phyloP scores from a whole-genome alignment of 768 basidiomycete species.

The Leccinellum luteum region DNA sequence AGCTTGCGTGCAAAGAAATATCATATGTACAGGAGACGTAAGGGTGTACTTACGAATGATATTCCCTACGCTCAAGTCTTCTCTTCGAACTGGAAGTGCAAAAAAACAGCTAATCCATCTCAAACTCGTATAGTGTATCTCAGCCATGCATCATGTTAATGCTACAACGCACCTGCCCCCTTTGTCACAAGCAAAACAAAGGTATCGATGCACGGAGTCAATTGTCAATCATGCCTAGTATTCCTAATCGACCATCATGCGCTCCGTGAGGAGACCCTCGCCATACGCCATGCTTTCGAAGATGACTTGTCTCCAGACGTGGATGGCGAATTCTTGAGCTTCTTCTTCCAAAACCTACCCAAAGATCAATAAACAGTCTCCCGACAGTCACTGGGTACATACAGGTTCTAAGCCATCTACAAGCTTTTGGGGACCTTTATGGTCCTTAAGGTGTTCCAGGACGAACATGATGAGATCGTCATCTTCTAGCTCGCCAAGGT shows the following conservation, averaged over 20 bases:
- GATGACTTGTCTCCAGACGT: slow-evolving; percentile 88
- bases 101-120: slow-evolving; percentile 19
- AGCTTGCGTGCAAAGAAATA: slow-evolving; percentile 26
- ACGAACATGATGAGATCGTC: slow-evolving; percentile 94
- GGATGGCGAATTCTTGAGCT: slow-evolving; percentile 71
- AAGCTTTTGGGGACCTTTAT: slow-evolving; percentile 80
- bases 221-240: slow-evolving; percentile 8
- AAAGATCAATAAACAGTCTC: slow-evolving; percentile 1
- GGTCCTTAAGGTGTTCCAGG: slow-evolving; percentile 88
- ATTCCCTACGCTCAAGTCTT: slow-evolving; percentile 23
- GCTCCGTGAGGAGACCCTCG: slow-evolving; percentile 85
- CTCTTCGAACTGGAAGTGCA: slow-evolving; percentile 15
- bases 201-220: slow-evolving; percentile 23
- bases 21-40: slow-evolving; percentile 44
- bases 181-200: slow-evolving; percentile 26
- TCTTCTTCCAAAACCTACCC: slow-evolving; percentile 89
- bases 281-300: slow-evolving; percentile 95
- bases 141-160: slow-evolving; percentile 38
- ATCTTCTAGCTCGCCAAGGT: slow-evolving; percentile 89
- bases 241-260: slow-evolving; percentile 70
- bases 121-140: slow-evolving; percentile 42
- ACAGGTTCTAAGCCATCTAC: slow-evolving; percentile 91
- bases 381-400: slow-evolving; percentile 34
- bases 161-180: slow-evolving; percentile 66
- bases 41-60: slow-evolving; percentile 56